phyloP scores from a whole-genome alignment of 345 rosid genomes.

The Cardamine chenopodiifolia region DNA sequence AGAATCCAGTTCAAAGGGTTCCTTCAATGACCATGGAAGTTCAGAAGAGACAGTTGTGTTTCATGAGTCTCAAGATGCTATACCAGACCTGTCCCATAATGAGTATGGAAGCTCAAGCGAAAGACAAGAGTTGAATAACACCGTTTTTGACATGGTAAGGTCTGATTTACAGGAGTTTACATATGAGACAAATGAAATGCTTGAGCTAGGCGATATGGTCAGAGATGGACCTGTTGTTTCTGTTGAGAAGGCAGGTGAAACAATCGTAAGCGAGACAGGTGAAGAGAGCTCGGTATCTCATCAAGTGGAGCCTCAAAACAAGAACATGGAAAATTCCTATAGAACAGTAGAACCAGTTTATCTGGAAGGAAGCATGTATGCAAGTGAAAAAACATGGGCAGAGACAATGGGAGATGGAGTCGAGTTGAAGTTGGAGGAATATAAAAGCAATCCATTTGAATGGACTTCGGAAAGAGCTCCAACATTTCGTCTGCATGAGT shows the following conservation, averaged over 20 bases:
- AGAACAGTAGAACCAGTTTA: slow-evolving; percentile 1
- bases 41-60: not conserved
- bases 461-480: slow-evolving; percentile 31
- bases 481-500: slow-evolving; percentile 32
- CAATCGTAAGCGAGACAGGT: not conserved
- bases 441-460: slow-evolving; percentile 29
- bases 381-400: slow-evolving; percentile 20
- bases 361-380: slow-evolving; percentile 1
- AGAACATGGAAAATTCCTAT: not conserved
- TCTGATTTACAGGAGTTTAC: slow-evolving; percentile 14
- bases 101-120: slow-evolving; percentile 15
- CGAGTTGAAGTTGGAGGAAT: slow-evolving; percentile 24
- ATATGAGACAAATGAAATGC: slow-evolving; percentile 23
- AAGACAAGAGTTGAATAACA: slow-evolving; percentile 19
- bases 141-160: slow-evolving; percentile 12
- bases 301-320: slow-evolving; percentile 17
- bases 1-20: slow-evolving; percentile 18
- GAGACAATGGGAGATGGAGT: slow-evolving; percentile 39
- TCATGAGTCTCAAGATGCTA: slow-evolving; percentile 11
- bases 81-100: slow-evolving; percentile 15
- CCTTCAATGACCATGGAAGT: slow-evolving; percentile 21
- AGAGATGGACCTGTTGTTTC: not conserved
- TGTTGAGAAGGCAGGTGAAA: slow-evolving; percentile 7
- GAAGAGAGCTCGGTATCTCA: not conserved
- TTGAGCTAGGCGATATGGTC: slow-evolving; percentile 5